Conservation (phyloP, 257 asterid genomes). For the Perilla frutescens region DNA sequence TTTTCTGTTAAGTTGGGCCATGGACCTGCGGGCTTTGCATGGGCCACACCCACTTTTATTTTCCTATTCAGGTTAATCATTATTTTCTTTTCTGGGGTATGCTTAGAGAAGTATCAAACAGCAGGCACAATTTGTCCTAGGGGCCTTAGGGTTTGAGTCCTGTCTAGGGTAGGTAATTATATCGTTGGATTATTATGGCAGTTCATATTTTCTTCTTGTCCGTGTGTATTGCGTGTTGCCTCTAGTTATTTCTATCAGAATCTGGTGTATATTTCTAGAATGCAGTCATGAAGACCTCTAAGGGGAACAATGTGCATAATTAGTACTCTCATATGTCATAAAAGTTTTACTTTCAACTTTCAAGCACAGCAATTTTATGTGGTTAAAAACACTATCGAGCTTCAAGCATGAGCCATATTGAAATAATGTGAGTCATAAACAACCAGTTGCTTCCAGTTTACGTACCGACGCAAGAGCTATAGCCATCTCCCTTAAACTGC, state of each 20-base stretch:
- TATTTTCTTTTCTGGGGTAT: no score
- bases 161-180: no score
- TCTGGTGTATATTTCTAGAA: not conserved
- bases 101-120: no score
- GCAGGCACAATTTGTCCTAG: no score
- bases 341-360: not conserved
- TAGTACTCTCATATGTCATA: not conserved
- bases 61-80: no score
- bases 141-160: no score
- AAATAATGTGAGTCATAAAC: not conserved
- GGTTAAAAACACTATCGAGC: not conserved
- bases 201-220: no score
- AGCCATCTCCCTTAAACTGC: slow-evolving; percentile 63
- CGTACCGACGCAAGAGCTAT: slow-evolving; percentile 55
- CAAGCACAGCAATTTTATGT: slow-evolving; percentile 15
- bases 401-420: slow-evolving; percentile 8
- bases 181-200: no score
- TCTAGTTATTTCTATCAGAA: not conserved
- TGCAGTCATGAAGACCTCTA: not conserved
- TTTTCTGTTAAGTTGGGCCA: no score
- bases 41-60: no score
- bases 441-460: slow-evolving; percentile 2
- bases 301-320: not conserved
- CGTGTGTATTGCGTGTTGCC: no score
- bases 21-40: no score